Conservation (phyloP, 1,284 basidiomycete species). For the Violaceomyces palustris region DNA sequence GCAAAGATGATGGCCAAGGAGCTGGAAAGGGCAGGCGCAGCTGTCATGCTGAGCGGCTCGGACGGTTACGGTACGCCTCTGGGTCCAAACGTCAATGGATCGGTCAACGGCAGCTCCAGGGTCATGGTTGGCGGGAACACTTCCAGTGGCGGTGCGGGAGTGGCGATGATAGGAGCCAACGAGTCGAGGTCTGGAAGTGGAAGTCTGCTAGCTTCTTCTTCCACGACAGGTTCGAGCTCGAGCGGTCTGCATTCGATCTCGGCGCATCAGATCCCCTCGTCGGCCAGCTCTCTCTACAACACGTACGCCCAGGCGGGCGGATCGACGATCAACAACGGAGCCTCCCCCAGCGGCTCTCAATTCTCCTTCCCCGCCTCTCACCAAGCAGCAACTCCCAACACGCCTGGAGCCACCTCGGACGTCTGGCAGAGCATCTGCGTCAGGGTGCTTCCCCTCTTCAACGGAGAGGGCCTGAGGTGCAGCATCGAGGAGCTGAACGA, state of each 20-base stretch:
- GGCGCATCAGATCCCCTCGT: conserved; percentile 1
- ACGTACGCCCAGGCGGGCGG: too few species aligned
- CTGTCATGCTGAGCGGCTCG: conserved; percentile 20
- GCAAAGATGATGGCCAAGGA: conserved; percentile 27
- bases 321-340: too few species aligned
- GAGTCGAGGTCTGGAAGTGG: too few species aligned
- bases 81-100: too few species aligned
- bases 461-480: conserved; percentile 78
- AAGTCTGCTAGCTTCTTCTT: too few species aligned
- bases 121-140: neutral
- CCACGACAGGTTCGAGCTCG: conserved; percentile 5
- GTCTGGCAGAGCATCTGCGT: conserved; percentile 74
- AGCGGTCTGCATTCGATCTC: neutral
- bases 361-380: too few species aligned
- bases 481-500: conserved; percentile 87
- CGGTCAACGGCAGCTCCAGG: neutral
- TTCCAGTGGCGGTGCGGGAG: conserved; percentile 2
- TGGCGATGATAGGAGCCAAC: too few species aligned
- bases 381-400: too few species aligned
- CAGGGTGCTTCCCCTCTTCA: conserved; percentile 81
- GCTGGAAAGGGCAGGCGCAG: conserved; percentile 25
- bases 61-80: conserved; percentile 1
- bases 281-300: conserved; percentile 2
- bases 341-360: too few species aligned
- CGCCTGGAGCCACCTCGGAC: conserved; percentile 22